phyloP scores from a whole-genome alignment of 441 rosid species.

The Gossypium aridum region DNA sequence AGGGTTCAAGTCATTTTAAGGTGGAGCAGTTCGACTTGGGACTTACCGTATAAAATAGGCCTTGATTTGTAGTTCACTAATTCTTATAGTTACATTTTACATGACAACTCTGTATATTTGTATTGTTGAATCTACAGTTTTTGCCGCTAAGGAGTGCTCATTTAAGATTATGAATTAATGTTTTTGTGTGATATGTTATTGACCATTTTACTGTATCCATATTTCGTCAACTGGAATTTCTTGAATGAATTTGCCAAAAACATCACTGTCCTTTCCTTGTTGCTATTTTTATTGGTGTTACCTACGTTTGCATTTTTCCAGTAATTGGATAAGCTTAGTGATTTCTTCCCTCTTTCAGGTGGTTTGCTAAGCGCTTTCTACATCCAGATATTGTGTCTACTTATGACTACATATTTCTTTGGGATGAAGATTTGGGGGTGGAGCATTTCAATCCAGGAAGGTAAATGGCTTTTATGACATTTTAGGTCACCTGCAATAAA shows the following conservation, averaged over 20 bases:
- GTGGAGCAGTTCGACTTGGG: neutral
- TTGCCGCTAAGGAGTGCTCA: neutral
- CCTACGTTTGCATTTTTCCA: neutral
- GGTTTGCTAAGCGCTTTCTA: constrained; percentile 97
- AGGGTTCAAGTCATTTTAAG: neutral
- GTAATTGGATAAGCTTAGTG: neutral
- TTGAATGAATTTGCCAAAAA: neutral
- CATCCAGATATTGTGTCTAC: constrained; percentile 78
- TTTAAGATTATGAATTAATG: neutral
- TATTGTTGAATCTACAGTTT: neutral
- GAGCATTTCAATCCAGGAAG: constrained; percentile 67
- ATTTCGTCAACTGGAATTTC: neutral
- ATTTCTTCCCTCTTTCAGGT: constrained; percentile 39
- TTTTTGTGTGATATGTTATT: neutral
- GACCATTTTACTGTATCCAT: neutral
- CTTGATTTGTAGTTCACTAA: neutral
- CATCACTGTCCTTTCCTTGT: neutral
- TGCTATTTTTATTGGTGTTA: neutral
- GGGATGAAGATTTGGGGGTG: constrained; percentile 98
- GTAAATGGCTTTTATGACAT: constrained; percentile 26
- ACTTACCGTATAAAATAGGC: neutral
- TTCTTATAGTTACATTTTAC: neutral
- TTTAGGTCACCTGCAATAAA: neutral
- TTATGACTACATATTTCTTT: constrained; percentile 89
- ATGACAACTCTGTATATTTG: neutral